phyloP scores from a whole-genome alignment of 2,329 filamentous ascomycete species.

The Fusarium dlaminii region DNA sequence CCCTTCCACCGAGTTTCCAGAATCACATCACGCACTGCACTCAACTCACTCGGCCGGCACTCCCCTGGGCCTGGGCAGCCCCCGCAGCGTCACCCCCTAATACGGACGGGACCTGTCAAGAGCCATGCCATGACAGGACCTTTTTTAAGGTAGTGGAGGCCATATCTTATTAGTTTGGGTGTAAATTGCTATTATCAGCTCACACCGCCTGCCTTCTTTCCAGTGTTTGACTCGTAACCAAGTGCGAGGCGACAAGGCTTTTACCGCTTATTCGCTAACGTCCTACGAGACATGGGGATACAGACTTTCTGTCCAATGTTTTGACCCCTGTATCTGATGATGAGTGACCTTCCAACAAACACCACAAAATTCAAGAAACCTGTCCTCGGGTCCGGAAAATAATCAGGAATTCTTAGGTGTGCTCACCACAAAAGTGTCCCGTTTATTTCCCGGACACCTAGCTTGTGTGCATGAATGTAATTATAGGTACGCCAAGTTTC shows the following conservation, averaged over 20 bases:
- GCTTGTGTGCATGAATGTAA: neutral
- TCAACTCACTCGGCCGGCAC: conserved; percentile 31
- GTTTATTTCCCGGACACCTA: too few relatives aligned
- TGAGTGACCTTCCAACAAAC: neutral
- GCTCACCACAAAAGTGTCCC: too few relatives aligned
- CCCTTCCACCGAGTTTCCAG: conserved; percentile 37
- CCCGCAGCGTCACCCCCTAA: conserved; percentile 12
- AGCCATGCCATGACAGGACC: neutral
- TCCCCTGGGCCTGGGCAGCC: neutral
- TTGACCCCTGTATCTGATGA: neutral
- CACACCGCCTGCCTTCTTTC: conserved; percentile 13
- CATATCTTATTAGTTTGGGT: conserved; percentile 3
- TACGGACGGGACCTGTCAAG: conserved; percentile 20
- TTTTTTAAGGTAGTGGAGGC: conserved; percentile 13
- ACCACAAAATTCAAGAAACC: neutral
- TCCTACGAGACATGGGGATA: neutral
- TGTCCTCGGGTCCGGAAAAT: neutral
- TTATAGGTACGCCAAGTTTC: neutral
- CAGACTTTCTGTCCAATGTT: neutral
- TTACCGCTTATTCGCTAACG: neutral
- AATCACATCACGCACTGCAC: conserved; percentile 19
- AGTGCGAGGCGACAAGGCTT: neutral
- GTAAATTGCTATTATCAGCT: conserved; percentile 1
- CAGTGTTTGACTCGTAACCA: neutral
- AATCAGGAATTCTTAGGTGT: too few relatives aligned